Evolutionary conservation across 1,139 yeast species (phyloP).

Genomic region (Sugiyamaella neomexicana): DNA sequence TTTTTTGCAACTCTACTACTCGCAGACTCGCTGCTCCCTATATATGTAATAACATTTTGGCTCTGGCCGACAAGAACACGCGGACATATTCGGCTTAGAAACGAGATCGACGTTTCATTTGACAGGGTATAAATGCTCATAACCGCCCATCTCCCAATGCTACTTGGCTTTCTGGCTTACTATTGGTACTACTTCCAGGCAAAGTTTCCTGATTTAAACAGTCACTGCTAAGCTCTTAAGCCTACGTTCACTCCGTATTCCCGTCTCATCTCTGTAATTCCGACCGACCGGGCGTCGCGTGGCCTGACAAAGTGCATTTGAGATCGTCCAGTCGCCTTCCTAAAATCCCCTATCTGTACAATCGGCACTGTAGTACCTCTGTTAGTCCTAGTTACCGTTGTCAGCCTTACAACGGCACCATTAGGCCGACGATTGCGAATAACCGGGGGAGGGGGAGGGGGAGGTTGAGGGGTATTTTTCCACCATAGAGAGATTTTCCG

Average conservation of each 20-base stretch:
- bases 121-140: background rate
- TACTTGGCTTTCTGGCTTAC: no score
- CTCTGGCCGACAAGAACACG: background rate
- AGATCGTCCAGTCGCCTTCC: background rate
- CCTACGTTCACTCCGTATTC: background rate
- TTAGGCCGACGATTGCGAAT: background rate
- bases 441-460: no score
- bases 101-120: background rate
- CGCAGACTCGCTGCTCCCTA: background rate
- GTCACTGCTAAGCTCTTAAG: no score
- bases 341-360: constrained; percentile 9
- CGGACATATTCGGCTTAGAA: constrained; percentile 7
- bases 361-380: constrained; percentile 1
- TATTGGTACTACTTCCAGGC: no score
- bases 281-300: background rate
- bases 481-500: no score
- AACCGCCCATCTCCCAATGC: background rate
- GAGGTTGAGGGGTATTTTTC: no score
- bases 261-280: background rate
- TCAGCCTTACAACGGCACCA: constrained; percentile 6
- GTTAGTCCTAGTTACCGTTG: constrained; percentile 9
- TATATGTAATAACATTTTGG: background rate
- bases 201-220: no score
- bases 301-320: background rate
- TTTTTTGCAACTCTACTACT: background rate